A percentile compares a stretch with the other conserved stretches of the same genome.
These are phyloP conservation scores for Suhomyces bokatorum DNA, from an alignment of 1,139 yeast species.

Conservation along the genomic window DNA sequence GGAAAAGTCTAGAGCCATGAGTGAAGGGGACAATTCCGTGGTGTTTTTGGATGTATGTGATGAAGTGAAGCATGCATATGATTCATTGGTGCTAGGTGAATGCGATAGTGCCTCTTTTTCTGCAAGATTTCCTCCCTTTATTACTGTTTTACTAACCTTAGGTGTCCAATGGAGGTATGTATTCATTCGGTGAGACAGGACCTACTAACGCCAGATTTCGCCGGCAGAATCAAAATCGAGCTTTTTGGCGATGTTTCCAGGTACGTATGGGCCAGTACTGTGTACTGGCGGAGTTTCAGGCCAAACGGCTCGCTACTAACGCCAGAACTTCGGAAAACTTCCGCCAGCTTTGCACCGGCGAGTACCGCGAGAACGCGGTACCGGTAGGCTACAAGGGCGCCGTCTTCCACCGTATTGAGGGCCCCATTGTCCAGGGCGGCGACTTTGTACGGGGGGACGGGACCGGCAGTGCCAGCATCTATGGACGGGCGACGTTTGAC, in stretches of 20 bases:
- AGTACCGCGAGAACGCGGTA: conserved; percentile 34
- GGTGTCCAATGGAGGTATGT: conserved; percentile 22
- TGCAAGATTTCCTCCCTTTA: no score
- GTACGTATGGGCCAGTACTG: conserved; percentile 20
- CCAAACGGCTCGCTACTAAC: conserved; percentile 17
- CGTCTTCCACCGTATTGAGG: conserved; percentile 22
- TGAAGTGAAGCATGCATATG: background rate
- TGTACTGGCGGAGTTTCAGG: no score
- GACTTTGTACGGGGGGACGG: conserved; percentile 47
- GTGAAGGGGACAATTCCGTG: conserved; percentile 19
- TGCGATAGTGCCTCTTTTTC: no score
- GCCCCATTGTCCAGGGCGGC: conserved; percentile 40
- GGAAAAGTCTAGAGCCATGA: no score
- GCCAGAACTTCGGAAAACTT: conserved; percentile 51
- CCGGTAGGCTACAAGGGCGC: conserved; percentile 32
- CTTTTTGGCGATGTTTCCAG: conserved; percentile 43
- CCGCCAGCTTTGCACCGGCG: conserved; percentile 58
- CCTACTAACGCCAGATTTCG: background rate
- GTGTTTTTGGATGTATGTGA: conserved; percentile 40
- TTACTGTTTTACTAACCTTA: conserved; percentile 14
- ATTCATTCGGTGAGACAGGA: no score
- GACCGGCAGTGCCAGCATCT: conserved; percentile 42
- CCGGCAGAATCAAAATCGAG: conserved; percentile 41
- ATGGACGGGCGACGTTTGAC: conserved; percentile 27
- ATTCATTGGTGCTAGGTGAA: no score